phyloP scores from a whole-genome alignment of 192 early-diverging fungal genomes.

The Chytriomyces sp. region DNA sequence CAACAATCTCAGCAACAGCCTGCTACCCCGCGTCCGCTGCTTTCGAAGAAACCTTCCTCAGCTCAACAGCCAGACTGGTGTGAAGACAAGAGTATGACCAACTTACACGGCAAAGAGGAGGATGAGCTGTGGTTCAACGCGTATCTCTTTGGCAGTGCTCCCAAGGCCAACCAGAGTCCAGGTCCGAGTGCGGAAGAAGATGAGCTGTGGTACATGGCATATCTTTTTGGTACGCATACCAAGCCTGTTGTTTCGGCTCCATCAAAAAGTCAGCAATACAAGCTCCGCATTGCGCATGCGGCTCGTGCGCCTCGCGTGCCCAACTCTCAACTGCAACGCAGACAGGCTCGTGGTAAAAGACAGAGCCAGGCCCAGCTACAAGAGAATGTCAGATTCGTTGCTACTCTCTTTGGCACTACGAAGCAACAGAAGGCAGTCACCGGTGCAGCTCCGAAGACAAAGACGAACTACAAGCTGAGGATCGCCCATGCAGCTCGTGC shows the following conservation, averaged over 20 bases:
- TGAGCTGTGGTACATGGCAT: constrained; percentile 13
- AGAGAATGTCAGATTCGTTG: background rate
- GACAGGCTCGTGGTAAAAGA: background rate
- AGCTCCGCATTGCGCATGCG: background rate
- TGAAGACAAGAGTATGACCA: background rate
- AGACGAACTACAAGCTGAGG: background rate
- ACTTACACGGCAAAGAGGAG: background rate
- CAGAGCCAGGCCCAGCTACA: background rate
- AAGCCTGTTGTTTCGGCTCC: background rate
- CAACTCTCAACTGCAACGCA: background rate
- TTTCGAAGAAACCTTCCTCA: too few species aligned
- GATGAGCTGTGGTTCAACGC: constrained; percentile 11
- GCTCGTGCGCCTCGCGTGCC: background rate
- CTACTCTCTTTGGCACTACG: too few species aligned
- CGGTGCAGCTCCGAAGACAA: background rate
- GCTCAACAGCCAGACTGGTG: constrained; percentile 7
- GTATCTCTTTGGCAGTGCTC: constrained; percentile 4
- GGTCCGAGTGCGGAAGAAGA: too few species aligned
- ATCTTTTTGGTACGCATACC: background rate
- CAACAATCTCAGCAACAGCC: too few species aligned
- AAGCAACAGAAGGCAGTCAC: too few species aligned
- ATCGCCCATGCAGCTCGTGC: background rate
- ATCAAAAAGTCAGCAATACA: background rate
- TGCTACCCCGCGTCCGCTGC: too few species aligned
- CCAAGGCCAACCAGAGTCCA: background rate